A percentile compares a stretch with the other conserved stretches of the same genome.
These are phyloP conservation scores for Sporothrix inflata DNA, from an alignment of 2,329 filamentous ascomycete genomes.

Conservation along the genomic window DNA sequence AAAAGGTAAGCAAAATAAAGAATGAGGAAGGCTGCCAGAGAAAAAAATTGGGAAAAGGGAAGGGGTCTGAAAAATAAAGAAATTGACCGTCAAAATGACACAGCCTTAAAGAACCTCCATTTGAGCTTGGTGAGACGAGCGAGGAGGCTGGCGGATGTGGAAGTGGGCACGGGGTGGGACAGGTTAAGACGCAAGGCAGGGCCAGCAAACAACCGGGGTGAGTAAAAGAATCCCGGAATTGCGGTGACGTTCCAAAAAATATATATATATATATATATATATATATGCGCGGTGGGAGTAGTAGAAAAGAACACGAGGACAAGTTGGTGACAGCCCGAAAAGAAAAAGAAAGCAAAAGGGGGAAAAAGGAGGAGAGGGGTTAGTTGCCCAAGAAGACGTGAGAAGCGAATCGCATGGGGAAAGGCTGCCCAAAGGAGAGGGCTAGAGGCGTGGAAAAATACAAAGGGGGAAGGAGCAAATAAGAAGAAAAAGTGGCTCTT, in stretches of 20 bases:
- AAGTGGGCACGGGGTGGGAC: constrained; percentile 16
- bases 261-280: not conserved
- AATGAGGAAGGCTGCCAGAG: not conserved
- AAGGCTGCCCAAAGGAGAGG: constrained; percentile 28
- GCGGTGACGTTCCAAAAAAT: constrained; percentile 11
- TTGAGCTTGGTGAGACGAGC: constrained; percentile 18
- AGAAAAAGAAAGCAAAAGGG: not conserved
- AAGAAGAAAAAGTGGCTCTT: not conserved
- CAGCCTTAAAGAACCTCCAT: constrained; percentile 22
- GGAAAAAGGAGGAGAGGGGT: constrained; percentile 26
- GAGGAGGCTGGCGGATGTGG: constrained; percentile 24
- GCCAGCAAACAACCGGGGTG: constrained; percentile 14
- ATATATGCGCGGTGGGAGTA: constrained; percentile 2
- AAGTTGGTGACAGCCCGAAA: not conserved
- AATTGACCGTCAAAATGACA: constrained; percentile 5
- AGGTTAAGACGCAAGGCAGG: constrained; percentile 19
- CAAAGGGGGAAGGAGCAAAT: constrained; percentile 23
- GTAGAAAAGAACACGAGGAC: not conserved
- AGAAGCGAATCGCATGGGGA: constrained; percentile 18
- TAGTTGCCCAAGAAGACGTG: constrained; percentile 25
- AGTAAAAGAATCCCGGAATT: not conserved
- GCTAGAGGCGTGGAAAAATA: constrained; percentile 19
- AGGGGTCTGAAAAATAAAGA: not conserved
- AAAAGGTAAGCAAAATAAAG: not conserved
- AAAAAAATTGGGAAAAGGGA: not conserved